A percentile compares a stretch with the other conserved stretches of the same genome.
These are phyloP conservation scores for Annulohypoxylon maeteangense DNA, from an alignment of 495 filamentous ascomycete genomes.

Conservation along the genomic window DNA sequence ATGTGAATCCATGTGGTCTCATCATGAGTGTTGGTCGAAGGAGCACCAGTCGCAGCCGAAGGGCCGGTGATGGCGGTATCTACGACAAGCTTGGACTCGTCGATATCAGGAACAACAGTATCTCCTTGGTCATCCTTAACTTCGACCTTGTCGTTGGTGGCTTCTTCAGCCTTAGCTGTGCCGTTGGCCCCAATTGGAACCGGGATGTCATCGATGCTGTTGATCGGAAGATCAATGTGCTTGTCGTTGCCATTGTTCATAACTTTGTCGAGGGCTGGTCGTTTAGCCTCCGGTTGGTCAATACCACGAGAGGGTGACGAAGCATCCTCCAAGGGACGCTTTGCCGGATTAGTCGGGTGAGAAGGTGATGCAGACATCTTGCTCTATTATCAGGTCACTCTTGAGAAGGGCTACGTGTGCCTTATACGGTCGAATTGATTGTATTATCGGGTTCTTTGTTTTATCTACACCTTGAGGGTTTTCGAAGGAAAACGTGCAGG, in stretches of 20 bases:
- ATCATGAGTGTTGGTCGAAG: conserved; percentile 65
- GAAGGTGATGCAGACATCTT: conserved; percentile 66
- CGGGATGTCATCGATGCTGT: conserved; percentile 51
- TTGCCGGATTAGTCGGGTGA: conserved; percentile 69
- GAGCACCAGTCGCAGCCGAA: conserved; percentile 31
- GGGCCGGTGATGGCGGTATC: conserved; percentile 52
- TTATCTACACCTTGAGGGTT: conserved; percentile 85
- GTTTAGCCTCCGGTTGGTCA: conserved; percentile 97
- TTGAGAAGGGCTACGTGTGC: conserved; percentile 45
- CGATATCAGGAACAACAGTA: conserved; percentile 80
- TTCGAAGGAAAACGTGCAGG: conserved; percentile 93
- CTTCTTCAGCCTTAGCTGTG: conserved; percentile 56
- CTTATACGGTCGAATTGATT: conserved; percentile 54
- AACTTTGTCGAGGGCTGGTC: conserved; percentile 93
- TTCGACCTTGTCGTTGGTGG: conserved; percentile 66
- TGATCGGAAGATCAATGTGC: conserved; percentile 51
- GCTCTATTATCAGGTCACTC: conserved; percentile 52
- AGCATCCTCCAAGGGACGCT: conserved; percentile 95
- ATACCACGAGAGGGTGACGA: conserved; percentile 90
- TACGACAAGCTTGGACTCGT: conserved; percentile 56
- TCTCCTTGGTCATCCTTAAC: conserved; percentile 68
- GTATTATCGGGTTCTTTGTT: conserved; percentile 57
- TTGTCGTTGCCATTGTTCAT: conserved; percentile 64
- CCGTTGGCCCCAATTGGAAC: conserved; percentile 53
- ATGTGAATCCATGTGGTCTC: conserved; percentile 97